These are phyloP conservation scores for Lupinus albus DNA, from an alignment of 306 rosid species.

Conservation along the genomic window DNA sequence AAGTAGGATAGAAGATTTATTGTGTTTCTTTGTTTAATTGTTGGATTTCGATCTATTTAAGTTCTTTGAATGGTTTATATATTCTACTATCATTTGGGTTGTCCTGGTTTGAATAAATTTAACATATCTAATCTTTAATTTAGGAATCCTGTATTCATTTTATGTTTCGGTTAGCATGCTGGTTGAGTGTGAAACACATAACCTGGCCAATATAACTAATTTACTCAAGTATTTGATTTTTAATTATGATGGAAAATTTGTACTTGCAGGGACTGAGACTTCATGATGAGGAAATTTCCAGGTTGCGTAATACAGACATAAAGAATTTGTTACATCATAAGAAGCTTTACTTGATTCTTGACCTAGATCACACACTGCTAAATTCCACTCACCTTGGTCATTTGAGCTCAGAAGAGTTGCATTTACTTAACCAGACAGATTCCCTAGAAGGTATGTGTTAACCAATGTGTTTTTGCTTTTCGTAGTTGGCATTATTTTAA, in stretches of 20 bases:
- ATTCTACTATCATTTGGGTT: conserved; percentile 23
- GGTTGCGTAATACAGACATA: conserved; percentile 69
- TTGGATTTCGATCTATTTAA: not conserved
- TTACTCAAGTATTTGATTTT: not conserved
- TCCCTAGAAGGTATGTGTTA: conserved; percentile 60
- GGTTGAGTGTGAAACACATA: conserved; percentile 3
- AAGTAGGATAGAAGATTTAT: not conserved
- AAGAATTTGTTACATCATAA: conserved; percentile 55
- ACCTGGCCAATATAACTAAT: conserved; percentile 8
- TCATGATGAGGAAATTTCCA: conserved; percentile 68
- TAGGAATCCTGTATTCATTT: conserved; percentile 8
- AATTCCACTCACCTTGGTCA: conserved; percentile 67
- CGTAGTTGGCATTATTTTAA: conserved; percentile 30
- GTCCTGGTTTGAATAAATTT: conserved; percentile 8
- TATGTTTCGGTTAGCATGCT: conserved; percentile 24
- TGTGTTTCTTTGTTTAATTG: not conserved
- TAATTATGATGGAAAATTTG: conserved; percentile 8
- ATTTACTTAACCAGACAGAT: conserved; percentile 62
- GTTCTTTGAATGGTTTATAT: conserved; percentile 13
- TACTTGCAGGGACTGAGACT: conserved; percentile 75
- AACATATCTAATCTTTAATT: not conserved
- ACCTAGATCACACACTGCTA: conserved; percentile 84
- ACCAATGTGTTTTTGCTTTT: conserved; percentile 35
- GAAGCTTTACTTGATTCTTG: conserved; percentile 84
- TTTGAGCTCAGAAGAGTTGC: conserved; percentile 63